These are phyloP conservation scores for Candida endomychidarum DNA, from an alignment of 805 yeast genomes.

Conservation along the genomic window DNA sequence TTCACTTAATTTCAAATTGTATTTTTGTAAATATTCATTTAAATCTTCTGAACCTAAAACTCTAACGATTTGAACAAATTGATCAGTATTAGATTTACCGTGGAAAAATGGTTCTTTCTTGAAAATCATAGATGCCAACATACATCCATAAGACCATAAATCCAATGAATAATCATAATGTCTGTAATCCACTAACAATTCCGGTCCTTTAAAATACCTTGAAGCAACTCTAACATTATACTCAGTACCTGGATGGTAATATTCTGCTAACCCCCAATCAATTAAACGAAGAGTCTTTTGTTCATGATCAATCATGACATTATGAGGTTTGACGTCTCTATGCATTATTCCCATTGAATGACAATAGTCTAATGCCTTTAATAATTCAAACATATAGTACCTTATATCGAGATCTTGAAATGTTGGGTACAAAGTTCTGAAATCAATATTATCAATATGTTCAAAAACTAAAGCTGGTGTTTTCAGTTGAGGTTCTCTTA, in stretches of 20 bases:
- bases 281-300: slow-evolving; percentile 64
- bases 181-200: slow-evolving; percentile 75
- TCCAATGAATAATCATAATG: slow-evolving; percentile 87
- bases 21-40: slow-evolving; percentile 62
- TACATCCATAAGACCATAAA: slow-evolving; percentile 89
- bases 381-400: slow-evolving; percentile 78
- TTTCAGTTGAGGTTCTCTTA: slow-evolving; percentile 78
- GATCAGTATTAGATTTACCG: slow-evolving; percentile 89
- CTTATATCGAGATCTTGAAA: slow-evolving; percentile 74
- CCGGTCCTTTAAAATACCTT: slow-evolving; percentile 91
- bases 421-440: slow-evolving; percentile 80
- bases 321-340: slow-evolving; percentile 92
- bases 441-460: slow-evolving; percentile 80
- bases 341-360: slow-evolving; percentile 96
- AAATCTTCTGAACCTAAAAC: slow-evolving; percentile 84
- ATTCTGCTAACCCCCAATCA: slow-evolving; percentile 96
- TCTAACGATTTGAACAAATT: slow-evolving; percentile 83
- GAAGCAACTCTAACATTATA: slow-evolving; percentile 92
- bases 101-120: slow-evolving; percentile 91
- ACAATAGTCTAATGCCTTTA: slow-evolving; percentile 80
- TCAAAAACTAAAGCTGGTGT: slow-evolving; percentile 90
- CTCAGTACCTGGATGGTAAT: slow-evolving; percentile 85
- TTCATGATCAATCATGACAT: slow-evolving; percentile 86
- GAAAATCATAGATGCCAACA: slow-evolving; percentile 85
- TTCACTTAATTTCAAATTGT: slow-evolving; percentile 64